Base-by-base conservation (phyloP, 2,329 filamentous ascomycete genomes). In the Coccinonectria pachysandricola region DNA sequence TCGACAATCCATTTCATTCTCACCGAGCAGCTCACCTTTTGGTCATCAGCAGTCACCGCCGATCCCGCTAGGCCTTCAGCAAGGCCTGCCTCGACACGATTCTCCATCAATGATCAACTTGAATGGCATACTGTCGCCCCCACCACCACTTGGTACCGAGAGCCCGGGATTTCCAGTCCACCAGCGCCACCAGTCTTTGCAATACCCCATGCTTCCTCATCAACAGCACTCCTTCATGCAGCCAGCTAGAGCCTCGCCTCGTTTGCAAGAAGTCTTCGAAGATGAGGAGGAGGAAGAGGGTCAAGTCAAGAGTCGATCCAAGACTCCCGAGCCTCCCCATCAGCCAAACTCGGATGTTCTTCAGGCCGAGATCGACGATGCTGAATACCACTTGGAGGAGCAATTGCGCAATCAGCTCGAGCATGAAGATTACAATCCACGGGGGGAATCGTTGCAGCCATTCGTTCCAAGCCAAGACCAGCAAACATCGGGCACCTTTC, bases 381-480 rank as follows among this genome's bases (percentile, higher is more conserved):
- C 82, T 4, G 83, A 93, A 44, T 88, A 91, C 46, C 83, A 88
- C 43, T 56, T 91, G 35, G 82, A 87, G 48, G 75, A 86, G 48
- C 76, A 83, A 34, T 75, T 87, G 35, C 75, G 83, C 26, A 76
- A 79, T 28, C 79, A 88, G 45, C 63, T 88, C 24, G 79, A 87
- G 33, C 79, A 86, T 40, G 78, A 81, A 29, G 80, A 84, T 39
- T 79, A 83, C 46, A 82, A 75, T 43, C 78, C 77, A 2, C 74
- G 76, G 25, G 60, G 67, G 20, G 53, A 59, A 27, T 40, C 43
- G 2, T 47, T 53, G 15, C 37, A 45, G 16, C 36, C 39, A 5
- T 46, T 46, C 16, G 36, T 43, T 4, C 42, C 41, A 26, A 40
- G 40, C 7, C 64, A 69, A 31, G 49, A 46, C 2, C 55, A 56